A percentile compares a stretch with the other conserved stretches of the same genome.
Evolutionary conservation across 768 basidiomycete genomes (phyloP).

Genomic region (Rhodotorula kratochvilovae): DNA sequence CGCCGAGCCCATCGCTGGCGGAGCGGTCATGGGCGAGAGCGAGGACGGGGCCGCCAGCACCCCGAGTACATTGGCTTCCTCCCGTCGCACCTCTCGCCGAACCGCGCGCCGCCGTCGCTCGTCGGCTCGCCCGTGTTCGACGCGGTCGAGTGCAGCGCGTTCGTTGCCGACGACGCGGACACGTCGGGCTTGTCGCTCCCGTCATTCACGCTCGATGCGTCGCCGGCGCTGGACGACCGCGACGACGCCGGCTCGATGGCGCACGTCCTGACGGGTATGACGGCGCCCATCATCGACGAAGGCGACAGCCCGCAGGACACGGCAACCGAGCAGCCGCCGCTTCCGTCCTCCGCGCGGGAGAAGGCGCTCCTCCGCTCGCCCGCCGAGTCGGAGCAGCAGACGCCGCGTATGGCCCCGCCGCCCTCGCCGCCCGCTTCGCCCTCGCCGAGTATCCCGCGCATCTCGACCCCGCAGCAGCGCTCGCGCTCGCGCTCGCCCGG

Average conservation of each 20-base stretch:
- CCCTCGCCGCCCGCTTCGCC: not conserved
- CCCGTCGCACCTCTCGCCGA: constrained; percentile 11
- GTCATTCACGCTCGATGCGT: not conserved
- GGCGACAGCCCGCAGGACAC: not conserved
- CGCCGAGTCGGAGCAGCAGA: not conserved
- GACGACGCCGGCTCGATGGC: not conserved
- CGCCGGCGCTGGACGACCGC: not conserved
- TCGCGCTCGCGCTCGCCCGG: not conserved
- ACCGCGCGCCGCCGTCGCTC: not conserved
- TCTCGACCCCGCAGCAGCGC: not conserved
- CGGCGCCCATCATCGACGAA: not conserved
- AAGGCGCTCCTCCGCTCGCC: not conserved
- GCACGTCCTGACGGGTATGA: not conserved
- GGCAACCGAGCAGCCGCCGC: not conserved
- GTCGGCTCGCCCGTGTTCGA: not conserved
- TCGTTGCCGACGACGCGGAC: not conserved
- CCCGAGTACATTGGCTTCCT: constrained; percentile 28
- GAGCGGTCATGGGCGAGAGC: not conserved
- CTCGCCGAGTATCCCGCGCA: not conserved
- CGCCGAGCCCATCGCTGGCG: constrained; percentile 1
- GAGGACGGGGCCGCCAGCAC: not conserved
- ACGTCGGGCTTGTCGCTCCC: not conserved
- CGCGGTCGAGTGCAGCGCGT: not conserved
- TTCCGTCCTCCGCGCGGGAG: not conserved
- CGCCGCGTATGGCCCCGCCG: not conserved